These are phyloP conservation scores for Candida jianshihensis DNA, from an alignment of 805 yeast species.

Conservation along the genomic window DNA sequence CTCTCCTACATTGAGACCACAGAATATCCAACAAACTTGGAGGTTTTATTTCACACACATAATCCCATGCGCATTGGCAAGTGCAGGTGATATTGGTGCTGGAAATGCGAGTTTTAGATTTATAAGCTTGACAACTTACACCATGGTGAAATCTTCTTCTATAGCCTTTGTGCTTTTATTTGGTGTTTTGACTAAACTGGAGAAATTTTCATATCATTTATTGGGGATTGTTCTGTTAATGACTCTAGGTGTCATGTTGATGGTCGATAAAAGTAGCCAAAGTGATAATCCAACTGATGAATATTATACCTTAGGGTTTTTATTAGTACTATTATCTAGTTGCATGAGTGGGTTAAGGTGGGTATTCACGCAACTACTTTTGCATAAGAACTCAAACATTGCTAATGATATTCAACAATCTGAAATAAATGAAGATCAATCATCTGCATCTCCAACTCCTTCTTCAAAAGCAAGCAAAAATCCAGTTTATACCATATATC, in stretches of 20 bases:
- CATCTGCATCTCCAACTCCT: neutral
- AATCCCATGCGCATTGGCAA: slow-evolving; percentile 79
- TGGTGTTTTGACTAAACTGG: slow-evolving; percentile 77
- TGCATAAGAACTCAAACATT: slow-evolving; percentile 39
- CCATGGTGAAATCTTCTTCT: slow-evolving; percentile 88
- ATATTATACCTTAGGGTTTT: slow-evolving; percentile 47
- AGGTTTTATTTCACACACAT: slow-evolving; percentile 45
- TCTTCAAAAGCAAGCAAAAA: slow-evolving; percentile 33
- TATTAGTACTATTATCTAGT: slow-evolving; percentile 70
- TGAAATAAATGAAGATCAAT: neutral
- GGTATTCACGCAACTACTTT: slow-evolving; percentile 85
- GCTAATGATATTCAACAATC: neutral
- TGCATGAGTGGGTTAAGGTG: slow-evolving; percentile 86
- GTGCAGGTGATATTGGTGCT: slow-evolving; percentile 90
- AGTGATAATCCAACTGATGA: slow-evolving; percentile 11
- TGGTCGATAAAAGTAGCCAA: slow-evolving; percentile 52
- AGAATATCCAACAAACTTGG: slow-evolving; percentile 15
- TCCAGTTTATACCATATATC: slow-evolving; percentile 79
- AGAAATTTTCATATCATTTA: slow-evolving; percentile 62
- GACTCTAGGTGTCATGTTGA: slow-evolving; percentile 80
- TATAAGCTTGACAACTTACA: slow-evolving; percentile 78
- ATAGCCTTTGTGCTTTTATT: slow-evolving; percentile 84
- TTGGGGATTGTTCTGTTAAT: slow-evolving; percentile 66
- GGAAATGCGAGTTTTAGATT: slow-evolving; percentile 78
- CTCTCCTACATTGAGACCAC: slow-evolving; percentile 11